These are phyloP conservation scores for Babesia ovis DNA, from an alignment of 169 alveolate species.

Conservation along the genomic window DNA sequence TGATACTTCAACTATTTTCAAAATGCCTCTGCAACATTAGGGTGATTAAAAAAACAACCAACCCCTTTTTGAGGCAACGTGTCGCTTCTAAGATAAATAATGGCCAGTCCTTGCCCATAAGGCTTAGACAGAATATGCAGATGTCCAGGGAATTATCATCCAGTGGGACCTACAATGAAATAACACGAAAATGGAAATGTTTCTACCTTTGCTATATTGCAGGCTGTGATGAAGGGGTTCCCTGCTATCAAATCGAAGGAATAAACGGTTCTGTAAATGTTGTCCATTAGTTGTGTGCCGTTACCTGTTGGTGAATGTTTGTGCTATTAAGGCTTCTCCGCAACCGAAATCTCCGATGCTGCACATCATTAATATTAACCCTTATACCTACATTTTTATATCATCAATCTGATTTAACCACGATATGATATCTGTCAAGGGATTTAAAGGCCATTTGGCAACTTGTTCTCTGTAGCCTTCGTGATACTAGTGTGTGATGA, in stretches of 20 bases:
- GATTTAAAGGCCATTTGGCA: slow-evolving; percentile 72
- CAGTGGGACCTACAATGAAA: slow-evolving; percentile 72
- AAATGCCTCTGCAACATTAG: slow-evolving; percentile 26
- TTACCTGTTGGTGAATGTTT: slow-evolving; percentile 41
- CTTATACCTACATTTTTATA: slow-evolving; percentile 1
- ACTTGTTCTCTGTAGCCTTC: slow-evolving; percentile 71
- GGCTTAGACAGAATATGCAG: slow-evolving; percentile 79
- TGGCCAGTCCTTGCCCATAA: slow-evolving; percentile 88
- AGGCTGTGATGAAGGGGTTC: slow-evolving; percentile 71
- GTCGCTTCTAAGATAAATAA: slow-evolving; percentile 77
- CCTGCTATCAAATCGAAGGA: slow-evolving; percentile 79
- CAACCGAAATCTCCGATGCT: slow-evolving; percentile 80
- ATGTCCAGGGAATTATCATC: slow-evolving; percentile 61
- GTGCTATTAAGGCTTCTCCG: slow-evolving; percentile 77
- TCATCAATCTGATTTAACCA: slow-evolving; percentile 36
- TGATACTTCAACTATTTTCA: slow-evolving; percentile 51
- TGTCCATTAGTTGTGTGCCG: not conserved
- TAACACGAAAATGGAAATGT: not conserved
- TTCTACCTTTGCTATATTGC: slow-evolving; percentile 73
- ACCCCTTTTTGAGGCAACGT: slow-evolving; percentile 72
- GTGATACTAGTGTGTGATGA: slow-evolving; percentile 54
- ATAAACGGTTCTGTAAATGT: slow-evolving; percentile 53
- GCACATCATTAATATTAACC: not conserved
- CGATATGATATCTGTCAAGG: slow-evolving; percentile 56
- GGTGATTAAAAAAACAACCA: not conserved